Percentiles rank a stretch among this genome's conserved stretches.
phyloP scores from a whole-genome alignment of 148 eudicot species.

The Heliamphora exappendiculata region DNA sequence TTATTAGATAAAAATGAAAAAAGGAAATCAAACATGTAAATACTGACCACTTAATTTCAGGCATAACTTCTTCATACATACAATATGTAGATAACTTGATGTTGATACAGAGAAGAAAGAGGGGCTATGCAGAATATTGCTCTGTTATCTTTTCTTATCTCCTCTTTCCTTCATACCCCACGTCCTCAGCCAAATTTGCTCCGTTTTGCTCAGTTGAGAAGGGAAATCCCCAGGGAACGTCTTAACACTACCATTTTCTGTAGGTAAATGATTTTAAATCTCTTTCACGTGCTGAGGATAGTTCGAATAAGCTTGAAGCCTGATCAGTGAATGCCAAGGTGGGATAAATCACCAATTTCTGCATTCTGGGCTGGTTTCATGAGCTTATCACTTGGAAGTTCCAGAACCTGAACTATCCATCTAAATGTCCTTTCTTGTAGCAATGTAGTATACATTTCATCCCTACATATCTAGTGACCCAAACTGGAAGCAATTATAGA shows the following conservation, averaged over 20 bases:
- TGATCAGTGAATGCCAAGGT: background rate
- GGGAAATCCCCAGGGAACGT: background rate
- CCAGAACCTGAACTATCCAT: background rate
- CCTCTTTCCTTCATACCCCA: background rate
- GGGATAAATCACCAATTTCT: background rate
- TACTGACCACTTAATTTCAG: background rate
- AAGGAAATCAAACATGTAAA: background rate
- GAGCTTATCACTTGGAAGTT: background rate
- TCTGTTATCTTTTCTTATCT: background rate
- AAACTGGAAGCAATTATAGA: too few species aligned
- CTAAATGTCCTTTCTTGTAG: background rate
- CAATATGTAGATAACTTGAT: background rate
- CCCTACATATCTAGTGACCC: background rate
- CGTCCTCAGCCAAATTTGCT: background rate
- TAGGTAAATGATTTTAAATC: background rate
- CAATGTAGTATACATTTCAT: background rate
- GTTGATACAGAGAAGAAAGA: background rate
- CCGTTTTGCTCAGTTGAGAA: background rate
- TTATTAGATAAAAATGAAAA: too few species aligned
- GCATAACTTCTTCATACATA: background rate
- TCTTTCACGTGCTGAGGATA: background rate
- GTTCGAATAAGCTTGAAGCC: background rate
- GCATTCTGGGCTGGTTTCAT: background rate
- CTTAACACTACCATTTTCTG: background rate
- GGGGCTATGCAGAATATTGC: background rate